A percentile compares a stretch with the other conserved stretches of the same genome.
phyloP scores from a whole-genome alignment of 2,329 filamentous ascomycete species.

The Chaetomium strumarium region DNA sequence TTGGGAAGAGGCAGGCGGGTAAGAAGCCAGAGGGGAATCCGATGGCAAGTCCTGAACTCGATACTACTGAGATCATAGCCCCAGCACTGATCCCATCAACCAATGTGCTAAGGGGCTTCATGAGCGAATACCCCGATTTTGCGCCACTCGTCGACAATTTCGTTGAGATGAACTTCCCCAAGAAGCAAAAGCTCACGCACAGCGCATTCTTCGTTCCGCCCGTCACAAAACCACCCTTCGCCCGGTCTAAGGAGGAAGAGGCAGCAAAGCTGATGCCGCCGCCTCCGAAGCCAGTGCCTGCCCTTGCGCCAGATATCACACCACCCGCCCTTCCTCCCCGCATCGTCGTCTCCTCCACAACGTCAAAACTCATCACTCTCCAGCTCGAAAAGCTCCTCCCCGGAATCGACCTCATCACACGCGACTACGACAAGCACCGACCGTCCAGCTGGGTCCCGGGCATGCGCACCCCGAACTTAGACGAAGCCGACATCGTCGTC shows the following conservation, averaged over 20 bases:
- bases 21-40: neutral
- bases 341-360: slow-evolving; percentile 25
- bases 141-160: slow-evolving; percentile 24
- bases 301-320: slow-evolving; percentile 20
- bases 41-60: neutral
- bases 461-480: slow-evolving; percentile 35
- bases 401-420: slow-evolving; percentile 24
- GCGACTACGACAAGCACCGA: slow-evolving; percentile 27
- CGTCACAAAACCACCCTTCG: neutral
- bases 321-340: slow-evolving; percentile 11
- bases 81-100: slow-evolving; percentile 12
- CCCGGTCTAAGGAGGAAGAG: neutral
- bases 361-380: slow-evolving; percentile 8
- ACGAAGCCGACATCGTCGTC: slow-evolving; percentile 67
- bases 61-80: slow-evolving; percentile 7
- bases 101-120: slow-evolving; percentile 16
- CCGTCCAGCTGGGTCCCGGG: slow-evolving; percentile 21
- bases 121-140: slow-evolving; percentile 18
- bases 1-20: neutral
- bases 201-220: slow-evolving; percentile 19
- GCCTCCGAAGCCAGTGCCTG: slow-evolving; percentile 14
- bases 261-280: slow-evolving; percentile 13
- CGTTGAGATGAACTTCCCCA: slow-evolving; percentile 24
- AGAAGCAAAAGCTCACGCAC: slow-evolving; percentile 21
- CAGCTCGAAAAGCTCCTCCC: slow-evolving; percentile 24